Percentiles rank a stretch among this genome's conserved stretches.
Conservation (phyloP, 768 basidiomycete species). For the Lyophyllum semitale region DNA sequence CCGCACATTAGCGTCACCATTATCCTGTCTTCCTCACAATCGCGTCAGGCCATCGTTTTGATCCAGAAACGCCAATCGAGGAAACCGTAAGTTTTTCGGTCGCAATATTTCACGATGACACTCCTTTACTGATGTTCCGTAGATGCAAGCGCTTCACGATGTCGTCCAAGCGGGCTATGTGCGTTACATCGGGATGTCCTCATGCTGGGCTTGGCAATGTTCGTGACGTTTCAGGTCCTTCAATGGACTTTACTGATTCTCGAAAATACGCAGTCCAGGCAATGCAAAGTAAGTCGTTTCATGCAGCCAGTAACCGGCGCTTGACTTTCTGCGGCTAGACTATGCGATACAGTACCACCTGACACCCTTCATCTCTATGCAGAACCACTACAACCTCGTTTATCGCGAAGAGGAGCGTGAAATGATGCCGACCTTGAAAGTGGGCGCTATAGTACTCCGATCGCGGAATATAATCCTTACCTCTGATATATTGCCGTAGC, state of each 20-base stretch:
- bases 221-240: slow-evolving; percentile 11
- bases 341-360: slow-evolving; percentile 61
- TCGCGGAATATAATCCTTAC: neutral
- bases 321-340: slow-evolving; percentile 32
- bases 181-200: slow-evolving; percentile 61
- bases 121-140: neutral
- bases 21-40: slow-evolving; percentile 3
- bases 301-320: neutral
- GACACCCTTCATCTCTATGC: slow-evolving; percentile 70
- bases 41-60: slow-evolving; percentile 53
- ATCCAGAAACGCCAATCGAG: slow-evolving; percentile 57
- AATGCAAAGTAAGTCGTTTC: slow-evolving; percentile 50
- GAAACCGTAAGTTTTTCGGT: slow-evolving; percentile 44
- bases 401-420: slow-evolving; percentile 60
- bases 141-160: slow-evolving; percentile 73
- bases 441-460: neutral
- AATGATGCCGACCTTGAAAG: slow-evolving; percentile 60
- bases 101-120: neutral
- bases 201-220: slow-evolving; percentile 60
- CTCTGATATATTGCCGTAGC: neutral
- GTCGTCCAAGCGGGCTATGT: slow-evolving; percentile 65
- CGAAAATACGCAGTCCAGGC: slow-evolving; percentile 43
- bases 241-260: neutral
- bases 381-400: slow-evolving; percentile 62
- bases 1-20: neutral